Evolutionary conservation across 345 rosid genomes (phyloP).

Genomic region (Eucalyptus erythrocorys): DNA sequence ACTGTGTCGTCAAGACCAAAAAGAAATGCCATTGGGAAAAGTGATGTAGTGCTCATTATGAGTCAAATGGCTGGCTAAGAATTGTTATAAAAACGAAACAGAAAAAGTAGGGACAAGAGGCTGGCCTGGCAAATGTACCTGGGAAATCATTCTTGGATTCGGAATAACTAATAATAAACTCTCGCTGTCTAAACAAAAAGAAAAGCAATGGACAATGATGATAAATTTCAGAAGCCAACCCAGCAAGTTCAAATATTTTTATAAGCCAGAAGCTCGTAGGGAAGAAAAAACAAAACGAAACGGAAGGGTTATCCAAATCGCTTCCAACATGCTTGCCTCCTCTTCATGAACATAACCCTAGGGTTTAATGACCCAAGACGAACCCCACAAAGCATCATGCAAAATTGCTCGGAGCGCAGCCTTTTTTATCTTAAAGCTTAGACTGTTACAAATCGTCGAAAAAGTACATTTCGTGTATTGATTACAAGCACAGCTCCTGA

Average conservation of each 20-base stretch:
- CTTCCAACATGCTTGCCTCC: background rate
- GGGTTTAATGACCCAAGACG: background rate
- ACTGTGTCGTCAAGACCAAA: background rate
- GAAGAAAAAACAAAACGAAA: background rate
- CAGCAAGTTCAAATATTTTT: background rate
- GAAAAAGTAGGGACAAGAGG: background rate
- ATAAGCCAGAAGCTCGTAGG: background rate
- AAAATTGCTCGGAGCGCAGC: background rate
- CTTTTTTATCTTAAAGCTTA: background rate
- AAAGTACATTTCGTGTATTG: background rate
- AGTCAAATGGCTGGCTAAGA: background rate
- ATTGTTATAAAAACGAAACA: background rate
- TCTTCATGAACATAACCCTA: background rate
- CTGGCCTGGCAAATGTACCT: background rate
- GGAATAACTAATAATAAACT: background rate
- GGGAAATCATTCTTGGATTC: constrained; percentile 20
- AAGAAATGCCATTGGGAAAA: background rate
- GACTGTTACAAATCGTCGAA: background rate
- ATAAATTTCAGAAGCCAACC: background rate
- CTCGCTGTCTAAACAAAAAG: background rate
- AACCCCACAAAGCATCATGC: background rate
- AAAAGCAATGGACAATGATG: background rate
- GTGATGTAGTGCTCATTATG: background rate
- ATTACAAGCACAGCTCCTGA: background rate
- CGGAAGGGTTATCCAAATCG: background rate